phyloP scores from a whole-genome alignment of 192 early-diverging fungal species.

The Ambispora gerdemannii region DNA sequence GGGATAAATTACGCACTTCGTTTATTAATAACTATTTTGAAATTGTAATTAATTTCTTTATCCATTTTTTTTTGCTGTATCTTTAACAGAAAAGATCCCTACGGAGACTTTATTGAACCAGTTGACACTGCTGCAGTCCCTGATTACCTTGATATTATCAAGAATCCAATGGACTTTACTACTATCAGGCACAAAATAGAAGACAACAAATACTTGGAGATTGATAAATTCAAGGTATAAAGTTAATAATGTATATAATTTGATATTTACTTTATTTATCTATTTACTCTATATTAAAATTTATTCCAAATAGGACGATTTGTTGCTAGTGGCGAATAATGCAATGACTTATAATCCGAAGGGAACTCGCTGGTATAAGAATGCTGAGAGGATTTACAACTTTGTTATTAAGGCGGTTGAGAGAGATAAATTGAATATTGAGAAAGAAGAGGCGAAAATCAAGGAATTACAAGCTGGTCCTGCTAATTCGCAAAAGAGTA shows the following conservation, averaged over 20 bases:
- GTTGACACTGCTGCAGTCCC: conserved; percentile 72
- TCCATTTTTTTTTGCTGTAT: no score
- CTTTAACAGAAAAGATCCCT: conserved; percentile 70
- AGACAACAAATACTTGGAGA: conserved; percentile 55
- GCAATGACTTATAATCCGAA: conserved; percentile 81
- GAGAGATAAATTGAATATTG: conserved; percentile 50
- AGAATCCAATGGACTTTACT: conserved; percentile 86
- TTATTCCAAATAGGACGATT: conserved; percentile 57
- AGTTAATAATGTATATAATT: neutral
- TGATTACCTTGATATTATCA: conserved; percentile 80
- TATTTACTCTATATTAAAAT: neutral
- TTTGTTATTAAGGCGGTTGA: conserved; percentile 72
- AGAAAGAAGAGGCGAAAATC: conserved; percentile 33
- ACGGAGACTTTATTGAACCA: conserved; percentile 84
- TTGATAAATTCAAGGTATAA: conserved; percentile 58
- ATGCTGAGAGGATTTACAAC: conserved; percentile 71
- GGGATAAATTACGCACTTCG: no score
- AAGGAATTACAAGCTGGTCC: neutral
- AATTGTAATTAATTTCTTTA: no score
- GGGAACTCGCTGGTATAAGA: conserved; percentile 75
- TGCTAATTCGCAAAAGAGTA: neutral
- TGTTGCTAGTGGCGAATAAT: conserved; percentile 75
- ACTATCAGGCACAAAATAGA: conserved; percentile 81
- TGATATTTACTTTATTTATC: neutral
- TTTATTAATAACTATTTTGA: no score